These are phyloP conservation scores for Fusarium subtropicale DNA, from an alignment of 2,329 filamentous ascomycete species.

Conservation along the genomic window DNA sequence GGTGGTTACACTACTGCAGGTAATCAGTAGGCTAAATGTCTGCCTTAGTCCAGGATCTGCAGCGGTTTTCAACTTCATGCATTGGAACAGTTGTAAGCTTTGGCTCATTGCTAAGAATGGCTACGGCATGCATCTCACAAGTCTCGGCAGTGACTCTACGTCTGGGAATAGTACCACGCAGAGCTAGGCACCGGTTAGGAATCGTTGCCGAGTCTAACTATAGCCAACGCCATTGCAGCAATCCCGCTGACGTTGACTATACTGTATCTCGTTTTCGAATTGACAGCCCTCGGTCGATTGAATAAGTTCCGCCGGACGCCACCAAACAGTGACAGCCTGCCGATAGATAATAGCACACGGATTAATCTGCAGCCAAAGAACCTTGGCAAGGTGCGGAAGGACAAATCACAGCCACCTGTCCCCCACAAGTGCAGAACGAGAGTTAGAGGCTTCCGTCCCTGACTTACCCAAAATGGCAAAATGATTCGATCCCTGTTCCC, in stretches of 20 bases:
- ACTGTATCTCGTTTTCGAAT: background rate
- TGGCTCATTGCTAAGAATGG: conserved; percentile 27
- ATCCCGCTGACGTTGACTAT: conserved; percentile 29
- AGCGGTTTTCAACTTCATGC: conserved; percentile 12
- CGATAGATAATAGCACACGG: conserved; percentile 5
- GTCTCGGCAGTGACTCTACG: conserved; percentile 19
- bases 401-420: conserved; percentile 10
- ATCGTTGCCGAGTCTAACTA: conserved; percentile 3
- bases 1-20: conserved; percentile 25
- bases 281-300: conserved; percentile 29
- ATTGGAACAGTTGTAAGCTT: conserved; percentile 3
- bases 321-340: conserved; percentile 22
- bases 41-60: conserved; percentile 16
- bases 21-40: conserved; percentile 1
- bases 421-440: conserved; percentile 17
- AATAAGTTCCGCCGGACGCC: conserved; percentile 34
- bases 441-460: conserved; percentile 22
- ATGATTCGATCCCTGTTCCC: conserved; percentile 20
- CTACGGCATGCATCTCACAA: conserved; percentile 13
- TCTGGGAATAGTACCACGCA: conserved; percentile 6
- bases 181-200: background rate
- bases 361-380: conserved; percentile 34
- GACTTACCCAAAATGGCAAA: conserved; percentile 25
- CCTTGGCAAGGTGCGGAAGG: conserved; percentile 8
- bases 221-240: background rate